Conservation (phyloP, 176 grass and related monocot species). For the Cocos nucifera region DNA sequence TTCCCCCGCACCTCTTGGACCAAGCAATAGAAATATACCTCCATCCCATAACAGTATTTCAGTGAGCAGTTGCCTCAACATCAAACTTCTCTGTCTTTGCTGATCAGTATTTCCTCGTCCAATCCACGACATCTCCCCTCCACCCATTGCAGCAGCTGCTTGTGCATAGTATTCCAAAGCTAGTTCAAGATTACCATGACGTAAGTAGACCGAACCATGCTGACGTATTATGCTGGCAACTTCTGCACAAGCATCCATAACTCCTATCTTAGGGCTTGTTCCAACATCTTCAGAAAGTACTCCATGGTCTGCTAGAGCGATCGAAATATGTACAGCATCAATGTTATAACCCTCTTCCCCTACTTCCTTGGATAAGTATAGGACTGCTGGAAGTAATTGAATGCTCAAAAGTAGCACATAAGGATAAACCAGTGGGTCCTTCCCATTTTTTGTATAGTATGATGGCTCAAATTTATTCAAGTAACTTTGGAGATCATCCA, state of each 20-base stretch:
- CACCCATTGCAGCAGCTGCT: constrained; percentile 82
- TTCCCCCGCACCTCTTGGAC: constrained; percentile 83
- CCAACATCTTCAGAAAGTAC: constrained; percentile 62
- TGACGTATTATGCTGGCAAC: constrained; percentile 70
- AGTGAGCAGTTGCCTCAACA: constrained; percentile 78
- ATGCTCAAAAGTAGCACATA: constrained; percentile 93
- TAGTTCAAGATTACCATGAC: constrained; percentile 75
- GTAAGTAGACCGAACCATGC: constrained; percentile 79
- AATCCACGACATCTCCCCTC: constrained; percentile 71
- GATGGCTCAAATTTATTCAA: constrained; percentile 94
- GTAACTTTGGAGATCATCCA: constrained; percentile 92
- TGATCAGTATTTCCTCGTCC: constrained; percentile 52
- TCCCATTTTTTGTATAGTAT: constrained; percentile 94
- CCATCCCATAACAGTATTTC: constrained; percentile 87
- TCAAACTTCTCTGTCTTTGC: constrained; percentile 72
- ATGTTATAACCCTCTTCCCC: constrained; percentile 91
- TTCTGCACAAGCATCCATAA: constrained; percentile 97
- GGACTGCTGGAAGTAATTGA: constrained; percentile 78
- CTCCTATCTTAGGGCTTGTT: constrained; percentile 49
- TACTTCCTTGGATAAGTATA: constrained; percentile 88
- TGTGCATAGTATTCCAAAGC: constrained; percentile 90
- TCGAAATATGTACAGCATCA: constrained; percentile 92
- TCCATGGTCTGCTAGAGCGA: constrained; percentile 70
- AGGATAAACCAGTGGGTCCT: constrained; percentile 85
- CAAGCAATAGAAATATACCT: constrained; percentile 81